Evolutionary conservation across 169 alveolate genomes (phyloP).

Genomic region (Cryptosporidium meleagridis): DNA sequence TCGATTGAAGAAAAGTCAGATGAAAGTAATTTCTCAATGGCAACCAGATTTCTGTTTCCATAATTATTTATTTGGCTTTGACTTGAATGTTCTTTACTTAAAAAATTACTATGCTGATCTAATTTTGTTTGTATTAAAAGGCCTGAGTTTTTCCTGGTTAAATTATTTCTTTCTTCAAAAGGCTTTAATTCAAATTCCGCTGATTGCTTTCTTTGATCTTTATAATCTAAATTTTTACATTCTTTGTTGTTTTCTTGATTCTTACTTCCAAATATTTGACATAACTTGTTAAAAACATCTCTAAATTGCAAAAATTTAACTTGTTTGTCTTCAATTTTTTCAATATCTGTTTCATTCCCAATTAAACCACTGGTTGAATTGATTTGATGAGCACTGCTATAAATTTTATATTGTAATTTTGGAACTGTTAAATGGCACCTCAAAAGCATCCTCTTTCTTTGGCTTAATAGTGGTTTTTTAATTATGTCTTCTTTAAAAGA

Average conservation of each 20-base stretch:
- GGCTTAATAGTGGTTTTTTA: not conserved
- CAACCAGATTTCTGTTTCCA: not conserved
- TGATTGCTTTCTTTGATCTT: not conserved
- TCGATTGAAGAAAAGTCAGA: conserved; percentile 54
- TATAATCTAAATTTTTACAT: not conserved
- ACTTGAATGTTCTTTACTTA: not conserved
- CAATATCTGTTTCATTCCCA: not conserved
- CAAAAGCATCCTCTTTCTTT: conserved; percentile 3
- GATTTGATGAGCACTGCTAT: not conserved
- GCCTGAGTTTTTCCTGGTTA: not conserved
- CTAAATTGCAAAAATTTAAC: not conserved
- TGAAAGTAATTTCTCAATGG: conserved; percentile 45
- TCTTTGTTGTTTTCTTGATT: not conserved
- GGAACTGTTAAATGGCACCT: conserved; percentile 19
- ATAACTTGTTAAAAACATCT: not conserved
- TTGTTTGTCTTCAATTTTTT: not conserved
- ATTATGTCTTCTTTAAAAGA: not conserved
- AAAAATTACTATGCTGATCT: not conserved
- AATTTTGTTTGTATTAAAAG: not conserved
- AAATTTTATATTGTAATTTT: conserved; percentile 17
- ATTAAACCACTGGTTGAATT: not conserved
- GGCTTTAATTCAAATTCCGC: conserved; percentile 7
- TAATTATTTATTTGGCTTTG: not conserved
- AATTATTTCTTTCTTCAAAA: not conserved
- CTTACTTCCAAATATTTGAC: not conserved